Conservation (phyloP, 306 rosid species). For the Prinsepia uniflora region DNA sequence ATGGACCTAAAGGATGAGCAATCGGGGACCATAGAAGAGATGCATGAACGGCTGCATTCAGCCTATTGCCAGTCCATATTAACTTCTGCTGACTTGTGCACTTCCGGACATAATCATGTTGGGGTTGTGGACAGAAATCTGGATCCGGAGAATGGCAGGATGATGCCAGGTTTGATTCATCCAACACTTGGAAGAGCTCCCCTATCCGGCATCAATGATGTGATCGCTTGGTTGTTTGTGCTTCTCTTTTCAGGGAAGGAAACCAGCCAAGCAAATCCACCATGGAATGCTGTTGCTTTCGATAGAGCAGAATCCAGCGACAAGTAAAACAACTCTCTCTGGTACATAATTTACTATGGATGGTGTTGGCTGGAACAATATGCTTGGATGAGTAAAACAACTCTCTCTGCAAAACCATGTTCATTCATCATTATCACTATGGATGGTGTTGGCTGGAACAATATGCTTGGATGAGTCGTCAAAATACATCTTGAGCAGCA, state of each 20-base stretch:
- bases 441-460: background rate
- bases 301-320: conserved; percentile 22
- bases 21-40: conserved; percentile 52
- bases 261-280: conserved; percentile 9
- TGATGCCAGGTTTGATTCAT: conserved; percentile 55
- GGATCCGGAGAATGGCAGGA: conserved; percentile 22
- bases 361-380: background rate
- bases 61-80: conserved; percentile 55
- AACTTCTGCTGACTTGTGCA: conserved; percentile 16
- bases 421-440: background rate
- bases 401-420: background rate
- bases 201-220: conserved; percentile 22
- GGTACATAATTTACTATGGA: conserved; percentile 4
- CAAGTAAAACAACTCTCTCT: conserved; percentile 5
- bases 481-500: background rate
- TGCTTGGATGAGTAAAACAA: conserved; percentile 12
- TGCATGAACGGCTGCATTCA: conserved; percentile 46
- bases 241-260: conserved; percentile 37
- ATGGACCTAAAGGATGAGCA: conserved; percentile 76
- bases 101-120: conserved; percentile 29
- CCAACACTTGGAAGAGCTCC: conserved; percentile 20
- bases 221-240: conserved; percentile 28
- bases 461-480: conserved; percentile 5
- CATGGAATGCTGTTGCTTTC: conserved; percentile 26
- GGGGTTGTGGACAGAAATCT: conserved; percentile 18